These are phyloP conservation scores for Graphilbum fragrans DNA, from an alignment of 2,329 filamentous ascomycete species.

Conservation along the genomic window DNA sequence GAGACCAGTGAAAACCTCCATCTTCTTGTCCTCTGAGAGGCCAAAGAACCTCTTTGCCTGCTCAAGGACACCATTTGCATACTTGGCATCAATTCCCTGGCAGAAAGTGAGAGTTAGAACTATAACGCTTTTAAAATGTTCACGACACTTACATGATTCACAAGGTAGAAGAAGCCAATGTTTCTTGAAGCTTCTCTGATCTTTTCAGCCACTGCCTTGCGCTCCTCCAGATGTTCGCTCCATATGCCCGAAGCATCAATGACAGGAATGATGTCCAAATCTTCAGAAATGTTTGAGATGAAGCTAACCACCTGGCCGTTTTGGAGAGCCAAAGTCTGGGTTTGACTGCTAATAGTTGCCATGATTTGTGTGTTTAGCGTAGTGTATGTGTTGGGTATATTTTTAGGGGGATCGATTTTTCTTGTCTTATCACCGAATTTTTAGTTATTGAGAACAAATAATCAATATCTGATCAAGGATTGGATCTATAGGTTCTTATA, in stretches of 20 bases:
- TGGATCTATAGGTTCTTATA: too few relatives aligned
- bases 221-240: constrained; percentile 20
- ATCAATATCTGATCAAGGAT: too few relatives aligned
- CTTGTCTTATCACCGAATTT: too few relatives aligned
- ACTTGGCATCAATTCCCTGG: constrained; percentile 16
- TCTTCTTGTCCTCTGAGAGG: constrained; percentile 29
- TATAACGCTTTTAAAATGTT: neutral
- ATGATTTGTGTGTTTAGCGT: too few relatives aligned
- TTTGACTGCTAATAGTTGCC: too few relatives aligned
- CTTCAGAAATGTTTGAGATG: too few relatives aligned
- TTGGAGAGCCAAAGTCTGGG: too few relatives aligned
- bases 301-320: too few relatives aligned
- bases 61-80: constrained; percentile 18
- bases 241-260: constrained; percentile 30
- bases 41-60: constrained; percentile 29
- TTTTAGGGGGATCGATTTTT: too few relatives aligned
- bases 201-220: constrained; percentile 23
- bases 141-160: constrained; percentile 15
- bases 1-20: constrained; percentile 29
- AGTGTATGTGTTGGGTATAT: too few relatives aligned
- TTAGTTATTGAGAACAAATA: too few relatives aligned
- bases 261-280: constrained; percentile 26
- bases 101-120: constrained; percentile 1
- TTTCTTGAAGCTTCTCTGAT: constrained; percentile 26
- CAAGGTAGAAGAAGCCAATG: constrained; percentile 32